Evolutionary conservation across 2,329 filamentous ascomycete genomes (phyloP).

Genomic region (Acephala macrosclerotiorum): DNA sequence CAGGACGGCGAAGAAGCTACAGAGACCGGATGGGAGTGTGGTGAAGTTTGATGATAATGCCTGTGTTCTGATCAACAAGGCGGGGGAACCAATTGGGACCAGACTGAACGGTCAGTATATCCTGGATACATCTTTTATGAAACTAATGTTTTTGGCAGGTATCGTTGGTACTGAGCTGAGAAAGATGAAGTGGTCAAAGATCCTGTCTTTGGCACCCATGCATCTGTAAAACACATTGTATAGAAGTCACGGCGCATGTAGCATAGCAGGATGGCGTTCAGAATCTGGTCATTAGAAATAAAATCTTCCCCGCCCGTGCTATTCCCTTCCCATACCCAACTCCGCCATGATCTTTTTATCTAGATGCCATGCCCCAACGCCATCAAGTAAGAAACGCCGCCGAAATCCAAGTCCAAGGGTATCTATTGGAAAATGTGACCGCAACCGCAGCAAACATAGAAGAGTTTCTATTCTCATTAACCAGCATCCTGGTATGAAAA

Average conservation of each 20-base stretch:
- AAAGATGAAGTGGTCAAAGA: constrained; percentile 97
- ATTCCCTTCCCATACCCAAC: constrained; percentile 14
- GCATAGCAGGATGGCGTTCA: constrained; percentile 38
- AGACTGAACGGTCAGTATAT: constrained; percentile 75
- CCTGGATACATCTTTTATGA: constrained; percentile 5
- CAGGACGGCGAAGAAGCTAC: constrained; percentile 85
- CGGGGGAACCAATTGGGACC: constrained; percentile 92
- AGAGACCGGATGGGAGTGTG: constrained; percentile 86
- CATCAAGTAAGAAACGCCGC: constrained; percentile 20
- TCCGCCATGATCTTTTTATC: constrained; percentile 20
- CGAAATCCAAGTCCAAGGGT: constrained; percentile 25
- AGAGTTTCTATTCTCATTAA: constrained; percentile 73
- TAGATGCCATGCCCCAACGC: constrained; percentile 26
- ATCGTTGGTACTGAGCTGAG: constrained; percentile 90
- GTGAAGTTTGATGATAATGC: constrained; percentile 98
- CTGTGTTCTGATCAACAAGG: constrained; percentile 96
- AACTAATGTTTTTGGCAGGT: constrained; percentile 54
- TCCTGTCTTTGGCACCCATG: constrained; percentile 91
- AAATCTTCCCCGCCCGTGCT: constrained; percentile 22
- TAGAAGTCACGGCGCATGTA: constrained; percentile 32
- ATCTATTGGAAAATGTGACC: constrained; percentile 79
- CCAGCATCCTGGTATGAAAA: constrained; percentile 8
- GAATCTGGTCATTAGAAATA: constrained; percentile 29
- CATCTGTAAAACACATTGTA: constrained; percentile 61
- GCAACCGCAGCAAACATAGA: constrained; percentile 94